Percentiles rank a stretch among this genome's conserved stretches.
Conservation (phyloP, 768 basidiomycete genomes). For the Tricholoma furcatifolium region DNA sequence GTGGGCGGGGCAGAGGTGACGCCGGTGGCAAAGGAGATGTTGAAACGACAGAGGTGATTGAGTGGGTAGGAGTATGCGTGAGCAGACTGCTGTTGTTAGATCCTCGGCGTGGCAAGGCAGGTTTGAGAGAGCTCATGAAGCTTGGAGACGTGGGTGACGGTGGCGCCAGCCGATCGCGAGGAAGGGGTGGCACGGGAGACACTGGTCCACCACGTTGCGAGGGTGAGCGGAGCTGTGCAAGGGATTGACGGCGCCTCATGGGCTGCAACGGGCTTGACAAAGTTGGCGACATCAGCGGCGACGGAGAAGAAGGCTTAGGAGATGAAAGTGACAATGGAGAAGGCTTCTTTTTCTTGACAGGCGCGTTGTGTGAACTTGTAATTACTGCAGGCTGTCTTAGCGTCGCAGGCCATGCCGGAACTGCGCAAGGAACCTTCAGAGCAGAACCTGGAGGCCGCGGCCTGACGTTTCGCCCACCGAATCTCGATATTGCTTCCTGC, state of each 20-base stretch:
- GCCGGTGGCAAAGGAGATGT: slow-evolving; percentile 3
- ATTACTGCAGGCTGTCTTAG: slow-evolving; percentile 24
- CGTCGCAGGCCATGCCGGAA: slow-evolving; percentile 7
- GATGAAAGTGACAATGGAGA: slow-evolving; percentile 30
- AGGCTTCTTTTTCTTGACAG: slow-evolving; percentile 29
- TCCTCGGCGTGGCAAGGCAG: slow-evolving; percentile 18
- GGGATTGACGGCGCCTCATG: slow-evolving; percentile 19
- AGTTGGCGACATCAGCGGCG: slow-evolving; percentile 10
- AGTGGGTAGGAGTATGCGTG: slow-evolving; percentile 9
- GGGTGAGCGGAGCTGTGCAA: slow-evolving; percentile 21
- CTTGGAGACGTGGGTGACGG: slow-evolving; percentile 26
- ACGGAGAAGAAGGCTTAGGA: slow-evolving; percentile 17
- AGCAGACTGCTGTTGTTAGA: slow-evolving; percentile 27
- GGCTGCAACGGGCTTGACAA: slow-evolving; percentile 17
- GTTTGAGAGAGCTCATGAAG: slow-evolving; percentile 10
- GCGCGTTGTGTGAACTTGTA: slow-evolving; percentile 7
- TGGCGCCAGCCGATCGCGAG: slow-evolving; percentile 15
- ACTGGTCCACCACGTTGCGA: slow-evolving; percentile 11
- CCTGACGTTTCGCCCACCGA: slow-evolving; percentile 27
- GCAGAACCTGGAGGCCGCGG: slow-evolving; percentile 2
- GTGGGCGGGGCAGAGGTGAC: not conserved
- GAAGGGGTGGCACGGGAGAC: slow-evolving; percentile 14
- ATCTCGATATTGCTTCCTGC: slow-evolving; percentile 41
- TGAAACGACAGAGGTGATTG: slow-evolving; percentile 8
- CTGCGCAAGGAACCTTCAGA: slow-evolving; percentile 10